Percentiles rank a stretch among this genome's conserved stretches.
Conservation (phyloP, 2,329 filamentous ascomycete species). For the Cladosporium sp. region DNA sequence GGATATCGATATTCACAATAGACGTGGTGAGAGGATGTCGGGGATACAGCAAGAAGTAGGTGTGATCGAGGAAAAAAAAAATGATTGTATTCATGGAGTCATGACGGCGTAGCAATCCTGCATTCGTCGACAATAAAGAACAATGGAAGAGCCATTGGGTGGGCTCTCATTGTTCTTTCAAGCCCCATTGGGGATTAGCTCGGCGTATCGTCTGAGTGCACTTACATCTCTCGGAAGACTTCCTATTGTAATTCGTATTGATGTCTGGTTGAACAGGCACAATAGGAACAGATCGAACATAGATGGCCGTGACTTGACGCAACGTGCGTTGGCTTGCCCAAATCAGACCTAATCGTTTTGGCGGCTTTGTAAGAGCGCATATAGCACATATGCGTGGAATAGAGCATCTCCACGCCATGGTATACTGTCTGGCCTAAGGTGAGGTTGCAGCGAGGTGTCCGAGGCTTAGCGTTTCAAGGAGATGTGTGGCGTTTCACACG, state of each 20-base stretch:
- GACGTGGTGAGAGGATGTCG: too few species aligned
- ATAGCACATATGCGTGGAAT: too few species aligned
- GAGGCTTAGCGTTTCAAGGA: neutral
- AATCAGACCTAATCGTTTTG: too few species aligned
- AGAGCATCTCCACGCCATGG: too few species aligned
- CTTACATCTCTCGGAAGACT: neutral
- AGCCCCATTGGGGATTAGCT: neutral
- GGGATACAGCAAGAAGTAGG: too few species aligned
- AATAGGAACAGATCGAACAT: too few species aligned
- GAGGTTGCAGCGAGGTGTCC: neutral
- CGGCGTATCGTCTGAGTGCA: neutral
- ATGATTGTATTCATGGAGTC: neutral
- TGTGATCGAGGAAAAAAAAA: too few species aligned
- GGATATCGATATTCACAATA: too few species aligned
- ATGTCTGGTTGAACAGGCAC: neutral
- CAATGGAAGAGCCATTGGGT: neutral
- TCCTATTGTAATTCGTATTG: neutral
- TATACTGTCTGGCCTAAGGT: neutral
- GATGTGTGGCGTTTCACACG: too few species aligned
- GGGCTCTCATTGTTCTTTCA: neutral
- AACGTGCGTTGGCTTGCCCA: too few species aligned
- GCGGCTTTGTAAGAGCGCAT: too few species aligned
- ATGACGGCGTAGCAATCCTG: slow-evolving; percentile 5
- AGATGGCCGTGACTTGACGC: too few species aligned
- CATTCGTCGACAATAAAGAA: slow-evolving; percentile 12